These are phyloP conservation scores for Trichoderma breve DNA, from an alignment of 2,329 filamentous ascomycete genomes.

Conservation along the genomic window DNA sequence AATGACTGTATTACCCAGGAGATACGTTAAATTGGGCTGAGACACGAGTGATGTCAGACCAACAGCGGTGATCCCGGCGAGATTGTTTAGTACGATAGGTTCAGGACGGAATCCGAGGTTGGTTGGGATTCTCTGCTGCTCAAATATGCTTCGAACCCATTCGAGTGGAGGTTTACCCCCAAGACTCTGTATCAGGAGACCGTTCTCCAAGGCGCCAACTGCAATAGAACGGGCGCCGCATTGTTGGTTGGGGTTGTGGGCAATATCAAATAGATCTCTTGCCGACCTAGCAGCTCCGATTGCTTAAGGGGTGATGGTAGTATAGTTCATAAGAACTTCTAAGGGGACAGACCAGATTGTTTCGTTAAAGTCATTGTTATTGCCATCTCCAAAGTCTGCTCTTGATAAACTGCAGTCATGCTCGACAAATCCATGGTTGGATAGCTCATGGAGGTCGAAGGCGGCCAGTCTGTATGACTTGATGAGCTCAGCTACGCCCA, in stretches of 20 bases:
- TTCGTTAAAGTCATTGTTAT: constrained; percentile 14
- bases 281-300: constrained; percentile 6
- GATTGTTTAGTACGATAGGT: background rate
- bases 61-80: background rate
- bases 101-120: background rate
- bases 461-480: constrained; percentile 1
- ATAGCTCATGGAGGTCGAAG: background rate
- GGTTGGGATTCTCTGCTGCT: constrained; percentile 12
- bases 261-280: constrained; percentile 1
- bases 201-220: constrained; percentile 3
- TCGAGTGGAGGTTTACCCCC: background rate
- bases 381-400: background rate
- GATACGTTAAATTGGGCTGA: background rate
- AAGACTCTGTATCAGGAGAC: background rate
- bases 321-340: background rate
- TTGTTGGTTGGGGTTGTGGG: constrained; percentile 1
- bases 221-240: constrained; percentile 10
- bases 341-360: constrained; percentile 3
- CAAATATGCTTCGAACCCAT: constrained; percentile 4
- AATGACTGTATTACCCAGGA: background rate
- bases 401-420: constrained; percentile 12
- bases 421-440: constrained; percentile 4
- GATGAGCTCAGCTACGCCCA: background rate
- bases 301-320: background rate
- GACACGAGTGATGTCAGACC: background rate